Percentiles rank a stretch among this genome's conserved stretches.
Conservation (phyloP, 768 basidiomycete species). For the Podaxis pistillaris region DNA sequence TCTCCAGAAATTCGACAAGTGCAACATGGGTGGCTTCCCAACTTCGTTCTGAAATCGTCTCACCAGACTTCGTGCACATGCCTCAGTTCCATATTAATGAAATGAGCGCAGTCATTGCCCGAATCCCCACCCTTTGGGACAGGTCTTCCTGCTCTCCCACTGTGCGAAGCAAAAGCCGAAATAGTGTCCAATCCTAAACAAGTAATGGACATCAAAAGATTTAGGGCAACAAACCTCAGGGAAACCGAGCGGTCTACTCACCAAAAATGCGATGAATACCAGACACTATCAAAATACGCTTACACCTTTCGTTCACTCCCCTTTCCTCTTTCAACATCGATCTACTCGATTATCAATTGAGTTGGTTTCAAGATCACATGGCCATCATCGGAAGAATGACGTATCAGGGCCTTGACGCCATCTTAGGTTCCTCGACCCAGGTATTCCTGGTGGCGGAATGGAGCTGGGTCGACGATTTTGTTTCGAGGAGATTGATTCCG, state of each 20-base stretch:
- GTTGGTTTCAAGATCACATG: not conserved
- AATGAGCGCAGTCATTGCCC: not conserved
- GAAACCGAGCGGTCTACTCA: not conserved
- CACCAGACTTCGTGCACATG: not conserved
- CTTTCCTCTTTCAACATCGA: slow-evolving; percentile 13
- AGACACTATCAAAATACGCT: not conserved
- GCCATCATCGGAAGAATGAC: not conserved
- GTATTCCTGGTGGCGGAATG: slow-evolving; percentile 57
- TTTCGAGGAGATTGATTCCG: slow-evolving; percentile 12
- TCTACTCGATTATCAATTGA: not conserved
- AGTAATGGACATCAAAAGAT: not conserved
- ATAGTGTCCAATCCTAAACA: not conserved
- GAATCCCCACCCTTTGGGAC: not conserved
- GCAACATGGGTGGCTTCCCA: not conserved
- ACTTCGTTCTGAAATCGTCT: not conserved
- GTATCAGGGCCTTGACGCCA: slow-evolving; percentile 18
- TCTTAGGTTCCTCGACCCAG: slow-evolving; percentile 7
- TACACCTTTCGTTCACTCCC: not conserved
- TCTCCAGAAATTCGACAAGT: no score
- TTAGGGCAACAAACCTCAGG: no score
- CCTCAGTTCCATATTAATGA: not conserved
- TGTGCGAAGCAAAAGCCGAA: slow-evolving; percentile 1
- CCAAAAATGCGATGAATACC: not conserved
- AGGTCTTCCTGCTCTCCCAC: not conserved
- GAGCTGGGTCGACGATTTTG: slow-evolving; percentile 67